Evolutionary conservation across 257 asterid species (phyloP), one percentile per base, ranked within the genome.

Genomic region (Lycium barbarum): DNA sequence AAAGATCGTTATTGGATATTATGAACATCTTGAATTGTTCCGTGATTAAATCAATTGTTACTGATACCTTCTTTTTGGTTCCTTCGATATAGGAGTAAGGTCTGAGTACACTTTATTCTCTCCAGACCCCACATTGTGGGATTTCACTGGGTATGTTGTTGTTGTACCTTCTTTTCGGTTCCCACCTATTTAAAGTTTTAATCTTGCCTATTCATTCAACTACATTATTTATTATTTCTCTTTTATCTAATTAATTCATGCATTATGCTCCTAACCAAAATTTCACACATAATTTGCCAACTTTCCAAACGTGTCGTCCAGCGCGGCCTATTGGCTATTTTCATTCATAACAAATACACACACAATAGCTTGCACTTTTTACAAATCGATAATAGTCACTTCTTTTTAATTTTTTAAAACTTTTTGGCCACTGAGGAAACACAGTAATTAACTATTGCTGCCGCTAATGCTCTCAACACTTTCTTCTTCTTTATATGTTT

Each of bases 381-480:
- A 15, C 17, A 10, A 10, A 53, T 53, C 12, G 0, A 40, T 40
- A 40, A n/a, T 45, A 73, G 45, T 47, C 7, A 51, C 59, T 6
- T 47, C 2, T 45, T 5, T 3, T 38, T 5, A 11, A 20, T 14
- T 20, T 72, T 43, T 72, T 10, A 1, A 45, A 47, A 45, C n/a
- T 20, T 47, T 20, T 49, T 73, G 80, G 59, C 59, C 80, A 20
- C 40, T 47, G 40, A 47, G 36, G 58, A 73, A 45, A 73, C 80
- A 72, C 7, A 45, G 80, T n/a, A 72, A 73, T 47, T 45, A 45
- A 5, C 26, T 43, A 26, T 26, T 18, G 18, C 15, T 18, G 36
- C 22, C 81, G 20, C 3, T 74, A 74, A 49, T 74, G 81, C 81
- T 74, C 81, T 20, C 81, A 74, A 20, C 43, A 74, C 40, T 11